phyloP scores from a whole-genome alignment of 2,329 filamentous ascomycete genomes.

The Trichophyton schoenleinii region DNA sequence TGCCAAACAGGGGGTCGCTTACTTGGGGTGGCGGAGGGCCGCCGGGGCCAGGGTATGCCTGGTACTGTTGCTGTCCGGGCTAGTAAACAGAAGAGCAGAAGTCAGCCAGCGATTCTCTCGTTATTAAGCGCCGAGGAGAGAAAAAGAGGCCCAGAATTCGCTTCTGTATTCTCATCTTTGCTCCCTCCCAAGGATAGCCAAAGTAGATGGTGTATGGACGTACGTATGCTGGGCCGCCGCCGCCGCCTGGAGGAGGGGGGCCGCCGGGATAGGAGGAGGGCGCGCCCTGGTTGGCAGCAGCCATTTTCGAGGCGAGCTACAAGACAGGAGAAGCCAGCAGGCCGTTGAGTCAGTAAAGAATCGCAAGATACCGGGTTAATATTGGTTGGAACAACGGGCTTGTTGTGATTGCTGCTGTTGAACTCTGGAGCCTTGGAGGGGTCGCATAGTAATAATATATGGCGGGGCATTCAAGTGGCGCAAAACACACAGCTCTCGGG shows the following conservation, averaged over 20 bases:
- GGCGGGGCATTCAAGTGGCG: background rate
- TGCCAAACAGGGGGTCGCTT: slow-evolving; percentile 1
- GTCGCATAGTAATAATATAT: background rate
- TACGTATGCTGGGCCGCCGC: slow-evolving; percentile 38
- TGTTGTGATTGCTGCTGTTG: background rate
- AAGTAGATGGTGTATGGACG: slow-evolving; percentile 24
- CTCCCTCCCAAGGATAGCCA: background rate
- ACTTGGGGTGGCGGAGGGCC: background rate
- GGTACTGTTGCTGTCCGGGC: slow-evolving; percentile 15
- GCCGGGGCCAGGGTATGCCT: slow-evolving; percentile 8
- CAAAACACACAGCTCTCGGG: background rate
- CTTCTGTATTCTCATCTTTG: background rate
- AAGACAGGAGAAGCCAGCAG: background rate
- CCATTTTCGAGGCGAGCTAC: slow-evolving; percentile 26
- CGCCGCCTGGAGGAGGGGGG: slow-evolving; percentile 20
- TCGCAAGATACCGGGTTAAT: background rate
- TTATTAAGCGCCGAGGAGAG: background rate
- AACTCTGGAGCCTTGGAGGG: slow-evolving; percentile 1
- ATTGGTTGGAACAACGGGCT: background rate
- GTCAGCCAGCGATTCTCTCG: background rate
- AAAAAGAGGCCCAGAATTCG: background rate
- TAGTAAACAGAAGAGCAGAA: slow-evolving; percentile 4
- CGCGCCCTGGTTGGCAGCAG: slow-evolving; percentile 26
- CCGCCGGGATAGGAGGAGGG: slow-evolving; percentile 21
- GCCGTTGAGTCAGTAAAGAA: background rate